These are phyloP conservation scores for Colletotrichum tofieldiae DNA, from an alignment of 2,329 filamentous ascomycete species.

Conservation along the genomic window DNA sequence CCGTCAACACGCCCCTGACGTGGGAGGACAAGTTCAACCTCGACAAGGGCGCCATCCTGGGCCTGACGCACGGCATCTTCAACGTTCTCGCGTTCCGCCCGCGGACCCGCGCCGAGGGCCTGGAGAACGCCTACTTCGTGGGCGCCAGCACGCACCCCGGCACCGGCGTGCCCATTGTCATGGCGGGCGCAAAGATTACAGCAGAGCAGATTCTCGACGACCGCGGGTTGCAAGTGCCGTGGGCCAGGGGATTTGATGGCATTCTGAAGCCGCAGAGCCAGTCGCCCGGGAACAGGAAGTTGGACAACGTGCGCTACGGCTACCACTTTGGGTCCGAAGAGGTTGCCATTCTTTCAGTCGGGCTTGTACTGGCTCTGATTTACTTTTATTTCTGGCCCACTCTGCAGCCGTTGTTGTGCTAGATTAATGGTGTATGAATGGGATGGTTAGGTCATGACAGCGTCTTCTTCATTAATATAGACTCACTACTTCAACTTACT, in stretches of 20 bases:
- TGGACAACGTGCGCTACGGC: constrained; percentile 34
- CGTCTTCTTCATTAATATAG: not conserved
- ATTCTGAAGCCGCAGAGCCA: constrained; percentile 34
- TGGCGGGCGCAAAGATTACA: constrained; percentile 77
- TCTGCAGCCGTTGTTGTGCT: constrained; percentile 12
- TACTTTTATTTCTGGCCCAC: constrained; percentile 27
- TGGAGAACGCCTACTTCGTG: constrained; percentile 76
- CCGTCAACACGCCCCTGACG: constrained; percentile 74
- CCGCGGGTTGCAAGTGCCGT: constrained; percentile 49
- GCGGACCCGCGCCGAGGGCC: constrained; percentile 66
- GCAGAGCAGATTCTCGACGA: constrained; percentile 61
- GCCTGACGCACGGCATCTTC: constrained; percentile 81
- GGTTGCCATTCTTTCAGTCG: constrained; percentile 27
- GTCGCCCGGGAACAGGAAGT: constrained; percentile 19
- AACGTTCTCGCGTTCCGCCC: constrained; percentile 80
- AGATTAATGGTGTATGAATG: not conserved
- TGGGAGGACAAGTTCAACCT: constrained; percentile 82
- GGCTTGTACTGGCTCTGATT: constrained; percentile 1
- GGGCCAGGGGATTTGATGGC: constrained; percentile 44
- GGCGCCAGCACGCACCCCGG: constrained; percentile 84
- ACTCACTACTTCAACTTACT: not conserved
- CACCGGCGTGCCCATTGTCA: constrained; percentile 81
- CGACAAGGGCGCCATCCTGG: constrained; percentile 81
- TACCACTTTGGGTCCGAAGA: constrained; percentile 44
- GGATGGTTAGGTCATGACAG: not conserved